Conservation (phyloP, 2,329 filamentous ascomycete genomes). For the Exophiala oligosperma region DNA sequence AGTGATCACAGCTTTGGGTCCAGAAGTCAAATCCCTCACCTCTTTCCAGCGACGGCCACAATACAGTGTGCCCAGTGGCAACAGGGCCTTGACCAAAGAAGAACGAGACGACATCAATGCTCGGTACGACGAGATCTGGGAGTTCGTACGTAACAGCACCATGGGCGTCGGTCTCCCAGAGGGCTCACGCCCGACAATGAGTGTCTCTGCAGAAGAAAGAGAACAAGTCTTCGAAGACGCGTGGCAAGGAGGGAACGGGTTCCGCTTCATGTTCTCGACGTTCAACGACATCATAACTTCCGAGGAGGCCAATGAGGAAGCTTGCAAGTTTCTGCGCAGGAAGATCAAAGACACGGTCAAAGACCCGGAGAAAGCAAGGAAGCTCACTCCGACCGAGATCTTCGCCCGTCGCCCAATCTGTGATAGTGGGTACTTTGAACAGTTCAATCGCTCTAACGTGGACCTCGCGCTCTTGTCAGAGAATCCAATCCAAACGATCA, state of each 20-base stretch:
- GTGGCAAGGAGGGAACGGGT: conserved; percentile 37
- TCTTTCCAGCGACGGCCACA: conserved; percentile 38
- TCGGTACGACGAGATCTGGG: conserved; percentile 36
- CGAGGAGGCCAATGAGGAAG: conserved; percentile 50
- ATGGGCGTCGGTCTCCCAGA: conserved; percentile 22
- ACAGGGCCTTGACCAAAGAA: conserved; percentile 3
- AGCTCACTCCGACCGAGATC: conserved; percentile 17
- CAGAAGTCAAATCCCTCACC: conserved; percentile 32
- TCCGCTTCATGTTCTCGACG: conserved; percentile 39
- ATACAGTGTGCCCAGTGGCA: conserved; percentile 11
- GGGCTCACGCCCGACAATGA: conserved; percentile 9
- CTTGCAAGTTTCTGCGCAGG: conserved; percentile 57
- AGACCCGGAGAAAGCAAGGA: conserved; percentile 44
- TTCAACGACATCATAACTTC: conserved; percentile 41
- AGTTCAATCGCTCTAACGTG: conserved; percentile 49
- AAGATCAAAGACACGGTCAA: conserved; percentile 53
- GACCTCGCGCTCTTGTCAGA: conserved; percentile 46
- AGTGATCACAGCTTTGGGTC: conserved; percentile 28
- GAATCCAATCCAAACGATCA: conserved; percentile 44
- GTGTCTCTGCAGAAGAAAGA: conserved; percentile 8
- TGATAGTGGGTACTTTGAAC: conserved; percentile 41
- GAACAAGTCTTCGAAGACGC: conserved; percentile 32
- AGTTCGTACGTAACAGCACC: conserved; percentile 31
- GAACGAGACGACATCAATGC: conserved; percentile 31
- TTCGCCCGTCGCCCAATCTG: conserved; percentile 23